Evolutionary conservation across 2,329 filamentous ascomycete genomes (phyloP), one percentile per base, ranked within the genome.

Genomic region (Alternaria postmessia): DNA sequence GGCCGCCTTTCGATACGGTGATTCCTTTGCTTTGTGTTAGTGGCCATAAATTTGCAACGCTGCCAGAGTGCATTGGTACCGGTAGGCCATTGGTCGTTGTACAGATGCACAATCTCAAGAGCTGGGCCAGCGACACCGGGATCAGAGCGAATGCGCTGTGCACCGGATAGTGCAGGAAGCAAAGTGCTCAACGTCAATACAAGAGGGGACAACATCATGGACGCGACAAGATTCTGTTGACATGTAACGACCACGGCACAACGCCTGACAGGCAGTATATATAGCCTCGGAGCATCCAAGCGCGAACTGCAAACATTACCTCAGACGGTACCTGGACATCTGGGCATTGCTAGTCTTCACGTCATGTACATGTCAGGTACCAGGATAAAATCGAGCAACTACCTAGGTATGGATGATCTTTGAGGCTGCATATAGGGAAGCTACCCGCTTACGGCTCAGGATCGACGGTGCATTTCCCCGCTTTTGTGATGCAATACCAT

Each of bases 21-120:
- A 86, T 83, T 18, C 83, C 82, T 78, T 66, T 8, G 39, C 18
- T 3, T 64, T 9, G 16, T 39, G 16, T 63, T 18, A 64, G 46
- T 43, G 26, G 16, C 24, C 16, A 8, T 32, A 4, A 11, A 5
- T 53, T 26, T 16, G n/a, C 42, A 9, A 22, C 22, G 12, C 12
- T 28, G 26, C 3, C 30, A 38, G 34, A 22, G n/a, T 3, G 6
- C 24, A 11, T 42, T 16, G 14, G 36, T 55, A 63, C 79, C 79
- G 30, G 81, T 82, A 16, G 75, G 82, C 78, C 80, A 86, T 67
- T 85, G 78, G 64, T 84, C 82, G 54, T 83, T 80, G 63, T 84
- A 86, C 9, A 84, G 71, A 71, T 86, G 83, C 1, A 81, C 79
- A 28, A 84, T 61, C 60, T 86, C 83, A 7, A 84, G 73, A 14